Conservation (phyloP, 768 basidiomycete species). For the Heimioporus sp. region DNA sequence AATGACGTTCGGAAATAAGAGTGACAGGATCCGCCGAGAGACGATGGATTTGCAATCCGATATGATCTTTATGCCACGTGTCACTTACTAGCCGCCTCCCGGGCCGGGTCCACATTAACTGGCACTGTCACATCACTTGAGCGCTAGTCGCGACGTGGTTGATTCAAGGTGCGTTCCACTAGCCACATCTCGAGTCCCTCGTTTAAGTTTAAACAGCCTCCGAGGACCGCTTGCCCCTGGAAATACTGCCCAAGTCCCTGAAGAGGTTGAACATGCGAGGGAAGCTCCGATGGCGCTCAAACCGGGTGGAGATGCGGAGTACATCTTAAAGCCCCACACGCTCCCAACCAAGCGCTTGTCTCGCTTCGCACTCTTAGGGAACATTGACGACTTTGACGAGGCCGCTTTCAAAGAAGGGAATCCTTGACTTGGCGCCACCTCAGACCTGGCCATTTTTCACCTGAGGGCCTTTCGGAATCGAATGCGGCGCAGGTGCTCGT, state of each 20-base stretch:
- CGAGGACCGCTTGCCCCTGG: too few species aligned
- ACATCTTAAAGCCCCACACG: conserved; percentile 6
- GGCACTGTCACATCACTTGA: too few species aligned
- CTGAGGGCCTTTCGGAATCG: not conserved
- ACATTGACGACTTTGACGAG: conserved; percentile 25
- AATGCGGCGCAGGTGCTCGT: conserved; percentile 1
- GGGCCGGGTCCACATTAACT: too few species aligned
- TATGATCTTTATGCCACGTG: too few species aligned
- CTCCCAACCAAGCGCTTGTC: conserved; percentile 13
- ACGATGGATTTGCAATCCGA: too few species aligned
- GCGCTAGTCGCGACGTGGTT: too few species aligned
- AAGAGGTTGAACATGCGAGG: conserved; percentile 12
- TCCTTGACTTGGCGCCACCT: conserved; percentile 20
- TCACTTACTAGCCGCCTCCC: too few species aligned
- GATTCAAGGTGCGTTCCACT: too few species aligned
- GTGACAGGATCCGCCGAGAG: too few species aligned
- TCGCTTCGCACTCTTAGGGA: conserved; percentile 23
- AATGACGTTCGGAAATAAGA: too few species aligned
- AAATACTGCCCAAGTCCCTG: not conserved
- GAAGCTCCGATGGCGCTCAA: conserved; percentile 8
- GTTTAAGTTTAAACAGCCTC: too few species aligned
- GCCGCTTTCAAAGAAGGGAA: conserved; percentile 15
- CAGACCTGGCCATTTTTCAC: conserved; percentile 18
- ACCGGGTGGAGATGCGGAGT: not conserved
- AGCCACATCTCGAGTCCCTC: too few species aligned